phyloP scores from a whole-genome alignment of 108 stramenopile genomes.

The Mediolabrus comicus region DNA sequence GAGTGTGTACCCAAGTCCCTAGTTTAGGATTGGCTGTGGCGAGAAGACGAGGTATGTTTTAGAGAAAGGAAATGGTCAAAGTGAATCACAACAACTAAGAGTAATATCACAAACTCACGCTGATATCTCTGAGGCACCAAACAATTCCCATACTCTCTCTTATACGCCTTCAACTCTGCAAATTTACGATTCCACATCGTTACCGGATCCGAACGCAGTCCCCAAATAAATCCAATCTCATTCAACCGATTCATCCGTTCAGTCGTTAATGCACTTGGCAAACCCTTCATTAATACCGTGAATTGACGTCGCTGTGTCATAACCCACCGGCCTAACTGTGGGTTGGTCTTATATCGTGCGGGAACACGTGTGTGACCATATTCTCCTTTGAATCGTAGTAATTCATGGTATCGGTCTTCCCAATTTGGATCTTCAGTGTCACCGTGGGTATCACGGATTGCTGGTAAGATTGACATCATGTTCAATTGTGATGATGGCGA shows the following conservation, averaged over 20 bases:
- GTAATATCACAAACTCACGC: neutral
- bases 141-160: slow-evolving; percentile 40
- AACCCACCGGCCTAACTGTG: slow-evolving; percentile 4
- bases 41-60: slow-evolving; percentile 20
- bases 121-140: slow-evolving; percentile 36
- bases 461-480: too few relatives aligned
- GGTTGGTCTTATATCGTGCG: neutral
- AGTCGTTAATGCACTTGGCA: slow-evolving; percentile 34
- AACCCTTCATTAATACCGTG: neutral
- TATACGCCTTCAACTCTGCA: slow-evolving; percentile 43
- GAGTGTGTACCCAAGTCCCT: slow-evolving; percentile 67
- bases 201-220: slow-evolving; percentile 49
- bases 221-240: slow-evolving; percentile 62
- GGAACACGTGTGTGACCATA: slow-evolving; percentile 6
- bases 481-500: too few relatives aligned
- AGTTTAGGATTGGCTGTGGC: slow-evolving; percentile 52
- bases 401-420: slow-evolving; percentile 2
- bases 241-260: slow-evolving; percentile 34
- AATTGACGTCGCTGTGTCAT: slow-evolving; percentile 11
- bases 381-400: neutral
- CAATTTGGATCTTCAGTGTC: neutral
- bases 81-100: neutral
- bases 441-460: neutral
- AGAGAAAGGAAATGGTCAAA: neutral
- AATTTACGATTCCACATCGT: slow-evolving; percentile 58